Evolutionary conservation across 805 yeast genomes (phyloP).

Genomic region (Saturnispora silvae): DNA sequence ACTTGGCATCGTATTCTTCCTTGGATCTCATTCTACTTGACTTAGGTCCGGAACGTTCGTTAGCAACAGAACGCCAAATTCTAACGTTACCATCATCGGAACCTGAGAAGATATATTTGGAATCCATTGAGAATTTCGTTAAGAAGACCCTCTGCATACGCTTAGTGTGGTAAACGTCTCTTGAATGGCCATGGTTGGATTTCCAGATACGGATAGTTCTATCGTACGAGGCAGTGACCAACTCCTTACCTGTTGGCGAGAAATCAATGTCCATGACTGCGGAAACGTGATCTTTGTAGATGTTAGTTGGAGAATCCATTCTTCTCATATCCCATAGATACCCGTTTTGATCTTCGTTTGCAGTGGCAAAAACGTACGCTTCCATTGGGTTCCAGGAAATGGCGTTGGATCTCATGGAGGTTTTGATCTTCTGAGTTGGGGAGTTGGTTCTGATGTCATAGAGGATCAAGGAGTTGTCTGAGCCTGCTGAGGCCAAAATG

Average conservation of each 20-base stretch:
- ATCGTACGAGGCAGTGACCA: conserved; percentile 93
- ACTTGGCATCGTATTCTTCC: conserved; percentile 81
- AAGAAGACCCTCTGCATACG: conserved; percentile 94
- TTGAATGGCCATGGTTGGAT: conserved; percentile 68
- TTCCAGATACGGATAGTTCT: conserved; percentile 78
- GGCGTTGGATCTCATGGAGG: conserved; percentile 72
- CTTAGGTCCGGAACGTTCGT: conserved; percentile 74
- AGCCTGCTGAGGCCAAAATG: conserved; percentile 77
- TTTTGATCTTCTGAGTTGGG: conserved; percentile 85
- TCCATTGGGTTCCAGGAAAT: conserved; percentile 97
- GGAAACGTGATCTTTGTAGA: conserved; percentile 90
- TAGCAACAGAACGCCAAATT: conserved; percentile 83
- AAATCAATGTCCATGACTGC: conserved; percentile 93
- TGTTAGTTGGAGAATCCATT: conserved; percentile 67
- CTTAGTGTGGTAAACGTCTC: conserved; percentile 93
- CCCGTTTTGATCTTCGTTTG: conserved; percentile 88
- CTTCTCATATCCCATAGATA: conserved; percentile 96
- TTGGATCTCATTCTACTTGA: conserved; percentile 71
- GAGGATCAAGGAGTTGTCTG: conserved; percentile 82
- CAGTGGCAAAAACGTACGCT: conserved; percentile 86
- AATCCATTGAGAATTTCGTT: conserved; percentile 78
- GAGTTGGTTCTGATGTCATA: conserved; percentile 86
- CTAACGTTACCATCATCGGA: conserved; percentile 95
- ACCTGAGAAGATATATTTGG: conserved; percentile 78
- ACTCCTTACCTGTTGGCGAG: conserved; percentile 93